phyloP scores from a whole-genome alignment of 148 eudicot genomes.

The Persicaria tinctoria region DNA sequence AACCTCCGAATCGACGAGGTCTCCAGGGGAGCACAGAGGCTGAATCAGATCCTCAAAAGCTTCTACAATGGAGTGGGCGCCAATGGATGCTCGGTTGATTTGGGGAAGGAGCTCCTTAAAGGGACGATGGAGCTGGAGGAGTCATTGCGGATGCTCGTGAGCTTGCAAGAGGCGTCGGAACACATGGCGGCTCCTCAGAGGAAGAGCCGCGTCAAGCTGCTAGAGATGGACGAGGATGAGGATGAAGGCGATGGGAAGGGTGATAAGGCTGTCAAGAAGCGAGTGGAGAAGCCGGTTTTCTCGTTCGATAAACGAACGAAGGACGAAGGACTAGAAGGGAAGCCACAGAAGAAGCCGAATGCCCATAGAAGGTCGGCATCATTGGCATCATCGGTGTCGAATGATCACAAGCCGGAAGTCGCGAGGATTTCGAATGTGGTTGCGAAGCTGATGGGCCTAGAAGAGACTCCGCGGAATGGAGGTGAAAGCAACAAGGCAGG shows the following conservation, averaged over 20 bases:
- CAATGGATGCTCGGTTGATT: constrained; percentile 45
- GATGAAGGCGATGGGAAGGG: constrained; percentile 29
- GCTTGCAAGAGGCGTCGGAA: constrained; percentile 71
- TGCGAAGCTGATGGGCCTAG: constrained; percentile 90
- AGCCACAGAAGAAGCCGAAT: constrained; percentile 8
- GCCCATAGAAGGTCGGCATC: constrained; percentile 16
- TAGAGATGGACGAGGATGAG: constrained; percentile 57
- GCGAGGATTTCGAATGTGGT: constrained; percentile 62
- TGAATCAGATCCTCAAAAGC: constrained; percentile 61
- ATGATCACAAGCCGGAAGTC: constrained; percentile 26
- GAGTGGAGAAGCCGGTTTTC: constrained; percentile 60
- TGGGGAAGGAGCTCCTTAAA: constrained; percentile 67
- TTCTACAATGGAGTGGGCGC: constrained; percentile 43
- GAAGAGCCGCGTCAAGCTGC: constrained; percentile 47
- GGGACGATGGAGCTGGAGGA: constrained; percentile 84
- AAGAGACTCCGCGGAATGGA: constrained; percentile 46
- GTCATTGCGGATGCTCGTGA: constrained; percentile 70
- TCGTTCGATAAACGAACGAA: constrained; percentile 68
- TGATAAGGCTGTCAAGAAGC: constrained; percentile 28
- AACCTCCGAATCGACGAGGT: constrained; percentile 62
- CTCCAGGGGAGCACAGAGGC: constrained; percentile 72
- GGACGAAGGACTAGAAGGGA: constrained; percentile 16
- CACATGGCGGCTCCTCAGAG: constrained; percentile 27
- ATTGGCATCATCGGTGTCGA: background rate
- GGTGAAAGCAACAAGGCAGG: constrained; percentile 15